Evolutionary conservation across 495 filamentous ascomycete species (phyloP), one percentile per base, ranked within the genome.

Genomic region (Aspergillus sclerotiicarbonarius): DNA sequence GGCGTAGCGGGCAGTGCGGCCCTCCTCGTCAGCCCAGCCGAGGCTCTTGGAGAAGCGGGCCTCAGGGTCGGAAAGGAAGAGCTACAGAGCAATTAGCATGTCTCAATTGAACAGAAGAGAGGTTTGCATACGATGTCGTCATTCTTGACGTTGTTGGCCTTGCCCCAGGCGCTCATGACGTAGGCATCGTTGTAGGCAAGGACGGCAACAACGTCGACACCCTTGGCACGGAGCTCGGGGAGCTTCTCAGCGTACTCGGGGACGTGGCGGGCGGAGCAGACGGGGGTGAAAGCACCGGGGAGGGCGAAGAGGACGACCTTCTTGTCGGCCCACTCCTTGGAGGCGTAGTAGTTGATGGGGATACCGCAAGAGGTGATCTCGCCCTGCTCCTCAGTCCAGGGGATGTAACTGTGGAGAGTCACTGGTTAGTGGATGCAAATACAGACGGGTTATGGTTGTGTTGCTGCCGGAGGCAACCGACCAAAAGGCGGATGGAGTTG

Each of bases 91-190:
- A 56, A 49, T 67, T 16, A 62, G 56, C n/a, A 18, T 19, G 12
- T 5, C 21, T 4, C 8, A 33, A 29, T 6, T 8, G 0, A 21
- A 13, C 16, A 33, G 10, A 20, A 31, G 45, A 35, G 16, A 37
- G 18, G 29, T 15, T 4, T 39, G 67, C 86, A 59, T 74, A 93
- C 89, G 65, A 95, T 90, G 60, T 87, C 83, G 54, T 95, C 87
- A 48, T 84, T 83, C 69, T 85, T 89, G 66, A 95, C 82, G 33
- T 81, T 82, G 78, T 96, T 96, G 63, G 92, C 93, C 84, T 96
- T 96, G 70, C 86, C 88, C 93, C 93, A 98, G 53, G 93, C 93
- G 67, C 84, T 85, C 90, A 96, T 96, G 66, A 98, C 92, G 72
- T 82, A 96, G 52, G 86, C 81, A 80, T 96, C 92, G 73, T 98